Conservation (phyloP, 2,329 filamentous ascomycete species). For the Aspergillus bombycis region DNA sequence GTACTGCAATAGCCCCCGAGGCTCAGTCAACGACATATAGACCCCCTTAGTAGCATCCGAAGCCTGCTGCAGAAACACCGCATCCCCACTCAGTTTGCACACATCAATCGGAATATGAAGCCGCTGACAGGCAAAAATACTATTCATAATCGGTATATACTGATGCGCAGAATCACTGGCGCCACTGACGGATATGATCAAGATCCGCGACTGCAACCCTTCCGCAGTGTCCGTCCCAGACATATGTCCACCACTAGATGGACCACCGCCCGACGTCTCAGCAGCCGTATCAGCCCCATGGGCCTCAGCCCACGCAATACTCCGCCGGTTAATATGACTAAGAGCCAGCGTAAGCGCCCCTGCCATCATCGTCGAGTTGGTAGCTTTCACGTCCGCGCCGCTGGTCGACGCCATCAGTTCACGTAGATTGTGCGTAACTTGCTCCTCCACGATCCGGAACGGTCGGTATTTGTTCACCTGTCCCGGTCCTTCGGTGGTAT, state of each 20-base stretch:
- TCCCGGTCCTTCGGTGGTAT: constrained; percentile 22
- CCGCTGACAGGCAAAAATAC: constrained; percentile 91
- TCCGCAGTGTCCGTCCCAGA: constrained; percentile 32
- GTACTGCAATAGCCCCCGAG: constrained; percentile 80
- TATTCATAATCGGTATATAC: constrained; percentile 98
- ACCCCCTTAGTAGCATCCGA: constrained; percentile 72
- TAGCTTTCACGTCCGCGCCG: constrained; percentile 58
- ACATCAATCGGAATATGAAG: constrained; percentile 90
- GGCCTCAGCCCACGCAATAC: constrained; percentile 65
- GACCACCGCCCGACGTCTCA: constrained; percentile 40
- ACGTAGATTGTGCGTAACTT: constrained; percentile 74
- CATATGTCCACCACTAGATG: constrained; percentile 26
- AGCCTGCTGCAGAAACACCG: constrained; percentile 93
- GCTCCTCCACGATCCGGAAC: constrained; percentile 83
- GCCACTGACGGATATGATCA: constrained; percentile 87
- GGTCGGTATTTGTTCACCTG: constrained; percentile 89
- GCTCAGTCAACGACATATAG: constrained; percentile 65
- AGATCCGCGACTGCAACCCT: constrained; percentile 75
- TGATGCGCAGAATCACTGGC: constrained; percentile 84
- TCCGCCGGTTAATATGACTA: constrained; percentile 84
- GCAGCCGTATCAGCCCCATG: constrained; percentile 50
- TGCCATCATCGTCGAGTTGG: constrained; percentile 82
- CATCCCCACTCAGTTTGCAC: constrained; percentile 78
- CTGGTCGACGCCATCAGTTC: constrained; percentile 73
- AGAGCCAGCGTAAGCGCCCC: constrained; percentile 89